phyloP scores from a whole-genome alignment of 176 grass and related monocot species.

The Eragrostis nindensis region DNA sequence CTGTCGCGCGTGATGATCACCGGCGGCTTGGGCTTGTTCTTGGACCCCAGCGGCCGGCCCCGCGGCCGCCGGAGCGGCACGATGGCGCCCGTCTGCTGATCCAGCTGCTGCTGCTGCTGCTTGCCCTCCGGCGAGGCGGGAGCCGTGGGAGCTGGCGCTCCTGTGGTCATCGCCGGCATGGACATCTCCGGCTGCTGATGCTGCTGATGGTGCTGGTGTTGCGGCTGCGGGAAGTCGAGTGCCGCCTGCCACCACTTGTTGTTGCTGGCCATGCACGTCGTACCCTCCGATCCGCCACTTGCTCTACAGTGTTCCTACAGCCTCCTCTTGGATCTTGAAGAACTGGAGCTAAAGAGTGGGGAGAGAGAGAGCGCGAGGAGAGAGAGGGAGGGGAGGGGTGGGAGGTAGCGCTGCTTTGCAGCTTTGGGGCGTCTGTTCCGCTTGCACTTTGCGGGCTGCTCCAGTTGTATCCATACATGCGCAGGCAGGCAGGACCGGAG shows the following conservation, averaged over 20 bases:
- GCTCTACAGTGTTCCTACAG: slow-evolving; percentile 31
- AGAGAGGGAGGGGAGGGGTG: not conserved
- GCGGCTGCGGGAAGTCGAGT: slow-evolving; percentile 52
- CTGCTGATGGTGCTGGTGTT: not conserved
- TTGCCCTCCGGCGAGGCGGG: slow-evolving; percentile 26
- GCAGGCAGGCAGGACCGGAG: not conserved
- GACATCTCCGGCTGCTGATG: not conserved
- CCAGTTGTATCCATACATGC: slow-evolving; percentile 31
- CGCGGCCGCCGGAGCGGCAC: slow-evolving; percentile 57
- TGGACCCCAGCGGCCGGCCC: slow-evolving; percentile 57
- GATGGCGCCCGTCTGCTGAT: slow-evolving; percentile 25
- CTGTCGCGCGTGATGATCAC: slow-evolving; percentile 72
- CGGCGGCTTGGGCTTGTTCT: slow-evolving; percentile 79
- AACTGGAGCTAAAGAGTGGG: not conserved
- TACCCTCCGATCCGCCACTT: slow-evolving; percentile 11
- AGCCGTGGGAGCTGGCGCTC: not conserved
- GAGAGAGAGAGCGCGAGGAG: not conserved
- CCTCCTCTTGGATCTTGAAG: slow-evolving; percentile 43
- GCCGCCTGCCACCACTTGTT: slow-evolving; percentile 62
- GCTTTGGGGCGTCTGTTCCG: slow-evolving; percentile 21
- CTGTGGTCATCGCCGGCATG: not conserved
- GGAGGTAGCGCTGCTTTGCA: not conserved
- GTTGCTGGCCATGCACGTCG: slow-evolving; percentile 64
- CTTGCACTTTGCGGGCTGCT: slow-evolving; percentile 18
- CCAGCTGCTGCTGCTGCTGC: not conserved